Conservation (phyloP, 1,284 basidiomycete genomes). For the Volvariella surrecta region DNA sequence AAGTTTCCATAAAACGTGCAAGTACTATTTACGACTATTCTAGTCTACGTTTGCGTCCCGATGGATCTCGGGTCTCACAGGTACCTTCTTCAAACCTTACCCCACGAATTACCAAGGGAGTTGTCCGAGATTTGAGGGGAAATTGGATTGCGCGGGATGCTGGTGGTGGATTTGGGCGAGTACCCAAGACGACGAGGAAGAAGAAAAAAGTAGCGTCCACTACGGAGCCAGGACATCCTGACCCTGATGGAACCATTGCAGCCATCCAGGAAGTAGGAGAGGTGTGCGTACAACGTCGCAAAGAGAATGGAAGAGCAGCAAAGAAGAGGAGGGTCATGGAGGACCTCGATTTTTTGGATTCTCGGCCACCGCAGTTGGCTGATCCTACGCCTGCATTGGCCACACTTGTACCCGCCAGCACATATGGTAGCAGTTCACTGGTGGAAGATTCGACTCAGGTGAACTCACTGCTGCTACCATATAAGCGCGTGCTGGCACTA, state of each 20-base stretch:
- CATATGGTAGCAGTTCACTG: not conserved
- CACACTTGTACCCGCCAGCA: not conserved
- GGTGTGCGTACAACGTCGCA: slow-evolving; percentile 9
- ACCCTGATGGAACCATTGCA: slow-evolving; percentile 12
- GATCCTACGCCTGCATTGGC: no score
- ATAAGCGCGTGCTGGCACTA: slow-evolving; percentile 1
- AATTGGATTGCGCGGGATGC: slow-evolving; percentile 39
- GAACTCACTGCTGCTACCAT: not conserved
- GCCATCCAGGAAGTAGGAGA: slow-evolving; percentile 10
- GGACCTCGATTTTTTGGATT: slow-evolving; percentile 17
- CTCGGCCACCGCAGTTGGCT: no score
- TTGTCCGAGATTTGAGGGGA: slow-evolving; percentile 29
- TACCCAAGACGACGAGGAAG: slow-evolving; percentile 11
- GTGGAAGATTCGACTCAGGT: not conserved
- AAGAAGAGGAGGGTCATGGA: slow-evolving; percentile 19
- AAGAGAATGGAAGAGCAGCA: slow-evolving; percentile 9
- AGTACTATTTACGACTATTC: slow-evolving; percentile 54
- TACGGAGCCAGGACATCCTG: slow-evolving; percentile 11
- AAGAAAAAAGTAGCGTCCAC: slow-evolving; percentile 10
- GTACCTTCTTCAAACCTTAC: slow-evolving; percentile 20
- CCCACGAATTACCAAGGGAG: slow-evolving; percentile 14
- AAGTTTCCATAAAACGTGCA: slow-evolving; percentile 32
- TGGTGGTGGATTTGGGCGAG: slow-evolving; percentile 21
- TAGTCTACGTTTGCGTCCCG: slow-evolving; percentile 48
- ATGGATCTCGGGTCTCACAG: slow-evolving; percentile 48